Conservation (phyloP, 139 green algal genomes). For the Auxenochlorella pyrenoidosa region DNA sequence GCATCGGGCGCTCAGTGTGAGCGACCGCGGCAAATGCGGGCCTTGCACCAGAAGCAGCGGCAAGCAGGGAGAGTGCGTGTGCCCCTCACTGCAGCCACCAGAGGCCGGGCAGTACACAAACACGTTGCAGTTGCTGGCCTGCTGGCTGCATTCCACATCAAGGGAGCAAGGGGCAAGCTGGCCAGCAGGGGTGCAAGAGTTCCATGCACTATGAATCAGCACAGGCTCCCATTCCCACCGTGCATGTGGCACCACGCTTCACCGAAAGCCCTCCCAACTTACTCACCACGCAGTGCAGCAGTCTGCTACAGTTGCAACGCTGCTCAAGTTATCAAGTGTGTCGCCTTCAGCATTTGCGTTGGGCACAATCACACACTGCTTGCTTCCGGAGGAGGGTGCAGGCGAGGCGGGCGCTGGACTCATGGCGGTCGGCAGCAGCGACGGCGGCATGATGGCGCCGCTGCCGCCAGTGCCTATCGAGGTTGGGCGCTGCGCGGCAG, state of each 20-base stretch:
- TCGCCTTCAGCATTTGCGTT: background rate
- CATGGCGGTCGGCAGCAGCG: background rate
- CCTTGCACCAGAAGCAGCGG: too few relatives aligned
- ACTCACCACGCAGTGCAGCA: background rate
- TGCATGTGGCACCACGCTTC: too few relatives aligned
- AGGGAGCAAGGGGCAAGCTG: too few relatives aligned
- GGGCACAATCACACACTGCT: background rate
- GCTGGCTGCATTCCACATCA: background rate
- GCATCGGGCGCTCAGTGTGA: too few relatives aligned
- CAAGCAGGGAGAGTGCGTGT: too few relatives aligned
- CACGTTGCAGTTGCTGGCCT: background rate
- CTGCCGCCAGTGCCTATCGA: background rate
- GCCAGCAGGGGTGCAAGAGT: too few relatives aligned
- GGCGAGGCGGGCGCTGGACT: background rate
- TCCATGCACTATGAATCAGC: too few relatives aligned
- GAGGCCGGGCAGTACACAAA: background rate
- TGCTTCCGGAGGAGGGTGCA: background rate
- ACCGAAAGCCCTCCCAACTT: too few relatives aligned
- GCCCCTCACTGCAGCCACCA: background rate
- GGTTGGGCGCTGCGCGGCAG: background rate
- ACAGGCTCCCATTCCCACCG: too few relatives aligned
- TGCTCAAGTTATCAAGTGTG: background rate
- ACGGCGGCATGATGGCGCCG: background rate
- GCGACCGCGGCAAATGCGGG: too few relatives aligned
- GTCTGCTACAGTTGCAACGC: background rate